These are phyloP conservation scores for Quercus variabilis DNA, from an alignment of 306 rosid genomes.

Conservation along the genomic window DNA sequence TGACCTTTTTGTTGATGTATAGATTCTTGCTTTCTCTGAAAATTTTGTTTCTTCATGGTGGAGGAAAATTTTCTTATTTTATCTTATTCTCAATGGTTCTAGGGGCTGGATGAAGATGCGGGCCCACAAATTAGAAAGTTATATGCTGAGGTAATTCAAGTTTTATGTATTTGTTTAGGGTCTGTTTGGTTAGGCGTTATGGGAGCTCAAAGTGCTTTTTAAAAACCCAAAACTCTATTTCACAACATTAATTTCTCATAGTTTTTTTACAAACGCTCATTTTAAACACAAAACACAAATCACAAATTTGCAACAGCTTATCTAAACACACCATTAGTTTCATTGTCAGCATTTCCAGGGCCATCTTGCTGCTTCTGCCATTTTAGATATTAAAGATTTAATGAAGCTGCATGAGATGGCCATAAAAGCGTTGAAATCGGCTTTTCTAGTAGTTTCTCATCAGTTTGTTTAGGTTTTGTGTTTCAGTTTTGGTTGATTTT, in stretches of 20 bases:
- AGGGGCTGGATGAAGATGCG: constrained; percentile 96
- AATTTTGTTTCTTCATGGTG: constrained; percentile 9
- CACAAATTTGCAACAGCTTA: no score
- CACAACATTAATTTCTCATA: no score
- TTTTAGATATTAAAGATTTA: constrained; percentile 4
- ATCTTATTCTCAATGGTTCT: constrained; percentile 36
- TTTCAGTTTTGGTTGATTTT: not conserved
- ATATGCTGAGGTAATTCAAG: constrained; percentile 73
- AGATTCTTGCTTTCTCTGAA: constrained; percentile 25
- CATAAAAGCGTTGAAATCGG: constrained; percentile 11
- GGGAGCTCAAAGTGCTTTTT: no score
- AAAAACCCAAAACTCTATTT: no score
- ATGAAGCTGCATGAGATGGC: constrained; percentile 1
- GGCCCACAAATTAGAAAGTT: constrained; percentile 91
- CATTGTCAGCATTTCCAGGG: not conserved
- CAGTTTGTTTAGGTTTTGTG: not conserved
- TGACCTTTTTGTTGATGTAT: constrained; percentile 94
- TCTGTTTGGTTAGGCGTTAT: no score
- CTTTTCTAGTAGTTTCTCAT: constrained; percentile 18
- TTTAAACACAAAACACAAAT: no score
- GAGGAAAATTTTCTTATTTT: constrained; percentile 14
- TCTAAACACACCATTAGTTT: not conserved
- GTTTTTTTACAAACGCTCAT: no score
- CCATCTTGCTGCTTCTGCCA: constrained; percentile 15
- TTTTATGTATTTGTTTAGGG: constrained; percentile 1